These are phyloP conservation scores for Heteromeles arbutifolia DNA, from an alignment of 306 rosid genomes.

Conservation along the genomic window DNA sequence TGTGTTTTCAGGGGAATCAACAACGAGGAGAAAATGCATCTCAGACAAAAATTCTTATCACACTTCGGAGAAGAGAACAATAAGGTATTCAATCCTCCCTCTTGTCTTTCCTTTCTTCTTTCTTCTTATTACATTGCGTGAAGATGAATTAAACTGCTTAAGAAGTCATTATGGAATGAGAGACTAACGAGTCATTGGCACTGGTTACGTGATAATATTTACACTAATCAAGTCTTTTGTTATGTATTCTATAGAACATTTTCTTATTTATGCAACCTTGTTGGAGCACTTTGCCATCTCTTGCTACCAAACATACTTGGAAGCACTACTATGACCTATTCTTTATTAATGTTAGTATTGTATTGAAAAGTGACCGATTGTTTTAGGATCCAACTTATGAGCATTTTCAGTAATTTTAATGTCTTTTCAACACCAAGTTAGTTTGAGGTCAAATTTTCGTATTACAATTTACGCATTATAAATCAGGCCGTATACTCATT, in stretches of 20 bases:
- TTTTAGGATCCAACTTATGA: too few relatives aligned
- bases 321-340: too few relatives aligned
- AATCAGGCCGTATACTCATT: too few relatives aligned
- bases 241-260: background rate
- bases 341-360: too few relatives aligned
- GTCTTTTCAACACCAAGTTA: too few relatives aligned
- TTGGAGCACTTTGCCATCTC: too few relatives aligned
- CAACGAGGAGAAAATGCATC: conserved; percentile 78
- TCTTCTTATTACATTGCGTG: background rate
- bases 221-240: background rate
- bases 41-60: conserved; percentile 71
- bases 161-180: background rate
- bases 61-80: conserved; percentile 76
- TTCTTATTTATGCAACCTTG: background rate
- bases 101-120: background rate
- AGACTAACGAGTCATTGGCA: background rate
- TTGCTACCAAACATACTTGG: too few relatives aligned
- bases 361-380: too few relatives aligned
- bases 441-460: too few relatives aligned
- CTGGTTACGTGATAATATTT: background rate
- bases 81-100: conserved; percentile 42
- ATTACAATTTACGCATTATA: too few relatives aligned
- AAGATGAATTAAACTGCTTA: background rate
- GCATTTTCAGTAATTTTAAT: too few relatives aligned
- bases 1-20: conserved; percentile 64